Evolutionary conservation across 768 basidiomycete genomes (phyloP), one percentile per base, ranked within the genome.

Genomic region (Panellus pusillus): DNA sequence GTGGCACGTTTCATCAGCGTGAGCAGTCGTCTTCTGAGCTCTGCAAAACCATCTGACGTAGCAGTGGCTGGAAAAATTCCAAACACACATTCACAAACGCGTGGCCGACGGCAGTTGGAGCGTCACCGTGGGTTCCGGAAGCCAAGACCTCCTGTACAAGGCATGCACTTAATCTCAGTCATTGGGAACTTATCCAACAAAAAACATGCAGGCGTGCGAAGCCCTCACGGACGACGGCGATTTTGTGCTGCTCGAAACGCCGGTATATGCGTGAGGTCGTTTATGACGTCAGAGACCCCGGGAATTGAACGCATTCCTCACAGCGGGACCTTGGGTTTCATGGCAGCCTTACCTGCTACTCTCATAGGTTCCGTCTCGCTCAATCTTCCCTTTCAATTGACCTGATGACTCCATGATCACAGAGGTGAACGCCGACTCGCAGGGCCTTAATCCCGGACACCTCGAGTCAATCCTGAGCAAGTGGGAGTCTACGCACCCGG

Each of bases 341-440:
- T 61, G 18, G 53, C 60, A 0, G 43, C 60, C 7, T 41, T 63
- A 1, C 52, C 61, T 6, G 57, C 54, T 41, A 59, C 71, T 11
- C 58, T 63, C 7, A 48, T 68, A n/a, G 68, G 68, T 65, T 28
- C 46, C 38, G 43, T 39, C 9, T 6, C 15, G 1, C 37, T 5
- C 24, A 2, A 41, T 43, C 20, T 14, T 9, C 7, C 0, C 17
- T 9, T 14, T 27, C 15, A 11, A 13, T 13, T 3, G 12, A 12
- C 29, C 38, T 31, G 15, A 19, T 18, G 9, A 31, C 6, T n/a
- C 2, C 2, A 6, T 4, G n/a, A 19, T 43, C n/a, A 4, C 65
- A 84, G 85, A 87, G 74, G 73, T 87, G 15, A 70, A 73, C 17
- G 79, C 81, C 17, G 88, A 90, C 61, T 72, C 70, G 4, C 57